phyloP scores from a whole-genome alignment of 345 rosid genomes.

The Microcos paniculata region DNA sequence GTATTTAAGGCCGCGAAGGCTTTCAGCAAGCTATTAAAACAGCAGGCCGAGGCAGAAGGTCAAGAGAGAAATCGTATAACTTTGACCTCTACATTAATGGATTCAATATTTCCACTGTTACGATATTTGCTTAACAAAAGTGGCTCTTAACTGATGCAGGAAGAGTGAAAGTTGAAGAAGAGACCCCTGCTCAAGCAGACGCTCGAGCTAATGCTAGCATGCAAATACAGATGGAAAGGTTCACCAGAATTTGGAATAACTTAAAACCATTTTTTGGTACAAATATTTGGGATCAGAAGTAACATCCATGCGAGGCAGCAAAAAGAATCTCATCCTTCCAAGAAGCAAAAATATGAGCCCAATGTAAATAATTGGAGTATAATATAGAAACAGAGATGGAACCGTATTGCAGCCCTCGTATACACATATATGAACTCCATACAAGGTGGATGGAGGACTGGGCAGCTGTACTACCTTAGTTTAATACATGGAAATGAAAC shows the following conservation, averaged over 20 bases:
- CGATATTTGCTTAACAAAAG: background rate
- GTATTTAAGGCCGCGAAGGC: constrained; percentile 56
- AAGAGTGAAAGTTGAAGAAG: constrained; percentile 36
- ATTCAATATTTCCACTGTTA: background rate
- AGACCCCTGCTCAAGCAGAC: constrained; percentile 59
- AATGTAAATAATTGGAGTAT: background rate
- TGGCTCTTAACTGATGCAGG: constrained; percentile 26
- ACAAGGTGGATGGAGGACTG: background rate
- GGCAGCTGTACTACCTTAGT: background rate
- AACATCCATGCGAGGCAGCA: background rate
- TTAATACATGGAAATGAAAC: background rate
- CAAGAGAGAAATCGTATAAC: constrained; percentile 19
- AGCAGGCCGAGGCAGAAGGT: constrained; percentile 21
- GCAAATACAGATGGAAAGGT: constrained; percentile 40
- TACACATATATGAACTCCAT: background rate
- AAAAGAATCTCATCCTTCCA: too few relatives aligned
- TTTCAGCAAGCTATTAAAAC: constrained; percentile 40
- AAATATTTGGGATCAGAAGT: background rate
- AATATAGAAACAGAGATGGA: background rate
- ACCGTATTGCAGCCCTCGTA: background rate
- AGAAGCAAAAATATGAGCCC: background rate
- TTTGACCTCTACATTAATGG: background rate
- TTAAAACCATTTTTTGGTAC: constrained; percentile 26
- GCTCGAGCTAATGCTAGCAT: constrained; percentile 41
- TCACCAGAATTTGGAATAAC: constrained; percentile 36